phyloP scores from a whole-genome alignment of 108 stramenopile genomes.

The Cylindrotheca fusiformis region DNA sequence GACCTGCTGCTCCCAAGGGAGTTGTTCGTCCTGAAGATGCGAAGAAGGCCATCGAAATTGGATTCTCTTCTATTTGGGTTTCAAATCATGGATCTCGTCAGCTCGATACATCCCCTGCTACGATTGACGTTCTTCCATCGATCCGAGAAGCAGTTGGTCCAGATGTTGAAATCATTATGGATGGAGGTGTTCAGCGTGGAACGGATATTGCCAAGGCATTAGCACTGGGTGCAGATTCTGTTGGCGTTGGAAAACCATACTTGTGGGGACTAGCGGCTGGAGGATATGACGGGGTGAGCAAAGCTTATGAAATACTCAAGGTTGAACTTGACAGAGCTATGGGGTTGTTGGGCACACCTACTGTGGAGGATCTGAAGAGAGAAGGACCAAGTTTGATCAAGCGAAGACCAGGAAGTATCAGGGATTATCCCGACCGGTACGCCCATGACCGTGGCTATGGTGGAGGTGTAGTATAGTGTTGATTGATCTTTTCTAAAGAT shows the following conservation, averaged over 20 bases:
- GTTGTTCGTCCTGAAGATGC: constrained; percentile 97
- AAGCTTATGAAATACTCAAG: constrained; percentile 84
- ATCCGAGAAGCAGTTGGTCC: constrained; percentile 92
- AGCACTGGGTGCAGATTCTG: constrained; percentile 93
- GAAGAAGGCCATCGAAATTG: constrained; percentile 78
- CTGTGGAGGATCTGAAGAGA: constrained; percentile 85
- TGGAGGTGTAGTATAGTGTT: constrained; percentile 88
- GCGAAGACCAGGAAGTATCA: constrained; percentile 56
- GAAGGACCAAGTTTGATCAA: constrained; percentile 90
- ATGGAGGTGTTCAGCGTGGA: constrained; percentile 97
- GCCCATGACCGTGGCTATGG: constrained; percentile 90
- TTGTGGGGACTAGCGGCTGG: constrained; percentile 95
- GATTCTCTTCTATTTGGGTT: constrained; percentile 97
- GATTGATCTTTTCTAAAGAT: not conserved
- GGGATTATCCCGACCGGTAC: constrained; percentile 88
- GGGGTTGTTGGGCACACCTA: constrained; percentile 86
- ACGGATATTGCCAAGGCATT: constrained; percentile 96
- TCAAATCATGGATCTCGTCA: constrained; percentile 98
- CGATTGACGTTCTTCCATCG: constrained; percentile 93
- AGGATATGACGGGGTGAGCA: constrained; percentile 82
- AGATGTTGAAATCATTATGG: constrained; percentile 93
- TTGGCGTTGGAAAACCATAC: constrained; percentile 96
- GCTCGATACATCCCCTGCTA: constrained; percentile 93
- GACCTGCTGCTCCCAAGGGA: constrained; percentile 94
- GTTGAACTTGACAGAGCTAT: constrained; percentile 88